Evolutionary conservation across 768 basidiomycete genomes (phyloP), one percentile per base, ranked within the genome.

Genomic region (Coprinopsis marcescibilis): DNA sequence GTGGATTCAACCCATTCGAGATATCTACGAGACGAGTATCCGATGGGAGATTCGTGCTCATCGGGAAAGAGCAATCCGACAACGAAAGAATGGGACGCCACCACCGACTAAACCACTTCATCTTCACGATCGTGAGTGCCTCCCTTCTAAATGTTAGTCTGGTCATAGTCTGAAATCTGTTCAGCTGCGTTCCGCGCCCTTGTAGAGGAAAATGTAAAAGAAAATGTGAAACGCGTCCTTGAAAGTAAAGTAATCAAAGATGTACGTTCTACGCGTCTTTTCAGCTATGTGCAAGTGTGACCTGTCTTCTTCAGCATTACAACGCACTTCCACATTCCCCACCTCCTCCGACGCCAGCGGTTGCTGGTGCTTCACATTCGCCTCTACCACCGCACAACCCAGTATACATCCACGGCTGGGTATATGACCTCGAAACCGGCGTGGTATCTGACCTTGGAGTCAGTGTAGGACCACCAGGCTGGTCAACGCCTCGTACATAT

Each of bases 391-490:
- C 17, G 4, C 43, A 4, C 12, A 47, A 54, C 20, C 58, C 62
- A 11, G 58, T 69, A 1, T 68, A 61, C 50, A 57, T 83, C 3
- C 78, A 82, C 35, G 80, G 80, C 4, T 81, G 75, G 75, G 72
- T 82, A 25, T 80, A 80, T 48, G 73, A 80, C 43, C 65, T 81
- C 47, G 73, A 72, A 52, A 72, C 63, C 25, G 80, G 81, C 4
- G 57, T 63, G 21, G 60, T 83, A 39, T 57, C 59, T 27, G 76
- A 81, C 52, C 60, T 84, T 45, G 60, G 66, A 2, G 51, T 79
- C 36, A 67, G 70, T 23, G 57, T 59, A 38, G 69, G 67, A 7
- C 65, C 67, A 11, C 63, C 68, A 25, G 68, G 68, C 1, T 57
- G 57, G 32, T 51, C 55, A n/a, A 60, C 67, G 17, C 66, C 65